These are phyloP conservation scores for Gynostemma pentaphyllum DNA, from an alignment of 306 rosid species.

Conservation along the genomic window DNA sequence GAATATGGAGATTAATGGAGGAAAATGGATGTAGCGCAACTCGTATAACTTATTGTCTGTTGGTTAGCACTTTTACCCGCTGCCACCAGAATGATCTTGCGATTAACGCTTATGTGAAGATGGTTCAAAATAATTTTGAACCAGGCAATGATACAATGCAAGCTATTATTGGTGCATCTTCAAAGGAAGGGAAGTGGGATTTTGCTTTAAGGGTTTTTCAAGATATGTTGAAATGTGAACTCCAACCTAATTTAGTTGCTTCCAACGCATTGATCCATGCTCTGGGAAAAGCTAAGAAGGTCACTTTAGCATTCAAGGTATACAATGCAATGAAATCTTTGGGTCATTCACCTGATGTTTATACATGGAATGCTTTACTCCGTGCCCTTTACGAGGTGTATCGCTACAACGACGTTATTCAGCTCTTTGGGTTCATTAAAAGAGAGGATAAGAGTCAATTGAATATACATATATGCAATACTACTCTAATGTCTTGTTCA, in stretches of 20 bases:
- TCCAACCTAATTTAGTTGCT: slow-evolving; percentile 45
- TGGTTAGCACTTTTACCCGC: slow-evolving; percentile 52
- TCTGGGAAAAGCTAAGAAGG: slow-evolving; percentile 67
- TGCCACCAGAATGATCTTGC: slow-evolving; percentile 63
- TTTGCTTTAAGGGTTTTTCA: slow-evolving; percentile 43
- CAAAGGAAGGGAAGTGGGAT: slow-evolving; percentile 75
- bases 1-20: slow-evolving; percentile 63
- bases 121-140: slow-evolving; percentile 53
- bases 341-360: slow-evolving; percentile 53
- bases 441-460: slow-evolving; percentile 18
- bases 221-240: slow-evolving; percentile 39
- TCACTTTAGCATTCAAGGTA: slow-evolving; percentile 46
- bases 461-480: slow-evolving; percentile 52
- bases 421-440: slow-evolving; percentile 50
- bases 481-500: slow-evolving; percentile 60
- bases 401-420: slow-evolving; percentile 43
- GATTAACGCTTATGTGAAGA: slow-evolving; percentile 60
- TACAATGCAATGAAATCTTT: slow-evolving; percentile 35
- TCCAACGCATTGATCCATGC: slow-evolving; percentile 69
- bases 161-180: slow-evolving; percentile 47
- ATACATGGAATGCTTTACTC: slow-evolving; percentile 67
- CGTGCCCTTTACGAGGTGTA: slow-evolving; percentile 47
- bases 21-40: slow-evolving; percentile 40
- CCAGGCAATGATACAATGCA: slow-evolving; percentile 51
- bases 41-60: slow-evolving; percentile 41